Conservation (phyloP, 345 rosid genomes). For the Garcia nutans region DNA sequence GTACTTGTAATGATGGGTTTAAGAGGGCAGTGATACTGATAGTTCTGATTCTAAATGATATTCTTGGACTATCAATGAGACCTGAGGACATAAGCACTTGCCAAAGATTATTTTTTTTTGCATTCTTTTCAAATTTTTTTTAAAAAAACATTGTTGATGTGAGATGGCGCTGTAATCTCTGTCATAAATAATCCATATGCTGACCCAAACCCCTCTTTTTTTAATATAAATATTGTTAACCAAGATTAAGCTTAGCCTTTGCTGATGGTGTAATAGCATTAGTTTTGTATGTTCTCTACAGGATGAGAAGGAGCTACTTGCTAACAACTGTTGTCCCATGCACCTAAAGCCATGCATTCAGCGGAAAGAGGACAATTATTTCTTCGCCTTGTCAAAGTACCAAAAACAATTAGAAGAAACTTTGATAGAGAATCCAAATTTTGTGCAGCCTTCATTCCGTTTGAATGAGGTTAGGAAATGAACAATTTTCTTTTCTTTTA, state of each 20-base stretch:
- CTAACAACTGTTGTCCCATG: slow-evolving; percentile 69
- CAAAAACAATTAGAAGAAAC: slow-evolving; percentile 73
- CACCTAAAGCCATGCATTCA: slow-evolving; percentile 77
- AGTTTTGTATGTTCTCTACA: slow-evolving; percentile 34
- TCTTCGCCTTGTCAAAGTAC: slow-evolving; percentile 88
- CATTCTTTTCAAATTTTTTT: not conserved
- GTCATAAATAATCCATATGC: not conserved
- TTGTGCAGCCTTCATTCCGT: slow-evolving; percentile 90
- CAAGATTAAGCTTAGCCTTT: not conserved
- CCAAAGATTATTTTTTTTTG: not conserved
- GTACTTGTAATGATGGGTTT: not conserved
- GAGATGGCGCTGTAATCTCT: not conserved
- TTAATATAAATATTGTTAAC: not conserved
- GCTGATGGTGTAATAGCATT: not conserved
- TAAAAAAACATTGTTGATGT: not conserved
- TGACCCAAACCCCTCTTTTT: not conserved
- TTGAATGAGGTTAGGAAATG: slow-evolving; percentile 65
- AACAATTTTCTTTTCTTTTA: not conserved
- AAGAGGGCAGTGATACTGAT: not conserved
- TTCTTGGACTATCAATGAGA: not conserved
- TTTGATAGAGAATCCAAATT: slow-evolving; percentile 59
- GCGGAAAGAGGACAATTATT: slow-evolving; percentile 88
- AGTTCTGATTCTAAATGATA: not conserved
- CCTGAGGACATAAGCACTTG: not conserved
- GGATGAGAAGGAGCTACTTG: slow-evolving; percentile 93